phyloP scores from a whole-genome alignment of 495 filamentous ascomycete genomes.

The Penicillium salamii region DNA sequence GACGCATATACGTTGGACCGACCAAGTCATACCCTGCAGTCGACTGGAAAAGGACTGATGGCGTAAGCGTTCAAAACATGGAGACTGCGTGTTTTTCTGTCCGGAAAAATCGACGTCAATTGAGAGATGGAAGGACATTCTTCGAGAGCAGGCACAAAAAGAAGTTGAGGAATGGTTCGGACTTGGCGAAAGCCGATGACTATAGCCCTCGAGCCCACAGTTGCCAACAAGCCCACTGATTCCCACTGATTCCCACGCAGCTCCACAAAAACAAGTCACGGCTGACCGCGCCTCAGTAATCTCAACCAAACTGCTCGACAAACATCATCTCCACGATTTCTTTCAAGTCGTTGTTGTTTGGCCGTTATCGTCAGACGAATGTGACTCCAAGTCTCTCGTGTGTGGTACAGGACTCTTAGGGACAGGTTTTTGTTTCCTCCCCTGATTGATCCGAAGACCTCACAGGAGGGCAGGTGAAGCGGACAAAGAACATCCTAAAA shows the following conservation, averaged over 20 bases:
- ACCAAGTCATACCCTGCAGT: neutral
- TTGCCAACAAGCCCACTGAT: neutral
- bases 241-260: slow-evolving; percentile 6
- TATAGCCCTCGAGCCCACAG: slow-evolving; percentile 17
- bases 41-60: slow-evolving; percentile 2
- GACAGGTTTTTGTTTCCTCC: slow-evolving; percentile 91
- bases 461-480: slow-evolving; percentile 60
- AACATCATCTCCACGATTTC: slow-evolving; percentile 28
- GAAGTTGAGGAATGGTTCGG: slow-evolving; percentile 18
- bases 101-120: slow-evolving; percentile 12
- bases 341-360: slow-evolving; percentile 9
- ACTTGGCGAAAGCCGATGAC: neutral
- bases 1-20: slow-evolving; percentile 5
- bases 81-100: neutral
- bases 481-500: slow-evolving; percentile 83
- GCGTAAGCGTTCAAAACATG: slow-evolving; percentile 7
- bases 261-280: slow-evolving; percentile 21
- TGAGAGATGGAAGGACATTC: neutral
- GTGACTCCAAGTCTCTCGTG: slow-evolving; percentile 51
- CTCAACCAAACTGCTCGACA: slow-evolving; percentile 35
- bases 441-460: slow-evolving; percentile 29
- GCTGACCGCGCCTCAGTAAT: slow-evolving; percentile 36
- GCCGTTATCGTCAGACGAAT: neutral
- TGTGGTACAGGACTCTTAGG: slow-evolving; percentile 73
- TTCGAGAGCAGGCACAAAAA: neutral